These are phyloP conservation scores for Didymella arachidicola DNA, from an alignment of 2,329 filamentous ascomycete species.

Conservation along the genomic window DNA sequence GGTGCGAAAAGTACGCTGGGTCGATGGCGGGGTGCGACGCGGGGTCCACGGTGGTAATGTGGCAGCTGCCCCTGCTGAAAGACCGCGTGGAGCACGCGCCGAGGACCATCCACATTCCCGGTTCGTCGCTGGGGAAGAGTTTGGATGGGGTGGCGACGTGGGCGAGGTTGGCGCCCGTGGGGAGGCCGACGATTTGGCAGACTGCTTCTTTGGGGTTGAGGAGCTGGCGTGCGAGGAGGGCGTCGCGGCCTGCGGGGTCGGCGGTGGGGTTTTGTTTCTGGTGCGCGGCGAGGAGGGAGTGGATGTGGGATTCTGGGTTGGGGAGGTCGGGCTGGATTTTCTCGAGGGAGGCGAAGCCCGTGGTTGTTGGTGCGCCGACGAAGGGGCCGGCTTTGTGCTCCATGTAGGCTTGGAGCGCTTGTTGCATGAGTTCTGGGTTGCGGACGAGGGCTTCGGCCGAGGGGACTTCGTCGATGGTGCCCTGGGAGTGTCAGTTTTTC, in stretches of 20 bases:
- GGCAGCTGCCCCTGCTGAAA: conserved; percentile 54
- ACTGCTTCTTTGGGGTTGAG: conserved; percentile 37
- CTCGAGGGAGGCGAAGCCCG: conserved; percentile 35
- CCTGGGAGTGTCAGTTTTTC: conserved; percentile 12
- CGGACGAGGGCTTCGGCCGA: conserved; percentile 36
- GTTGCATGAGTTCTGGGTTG: conserved; percentile 35
- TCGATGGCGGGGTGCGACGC: conserved; percentile 52
- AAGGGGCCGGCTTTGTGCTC: conserved; percentile 41
- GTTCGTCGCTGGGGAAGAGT: conserved; percentile 25
- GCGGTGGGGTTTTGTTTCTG: conserved; percentile 29
- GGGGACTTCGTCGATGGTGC: conserved; percentile 39
- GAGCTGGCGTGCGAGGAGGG: conserved; percentile 34
- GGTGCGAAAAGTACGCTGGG: conserved; percentile 54
- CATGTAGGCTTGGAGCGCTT: conserved; percentile 40
- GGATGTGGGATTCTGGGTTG: conserved; percentile 32
- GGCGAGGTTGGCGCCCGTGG: conserved; percentile 24
- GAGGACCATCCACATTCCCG: conserved; percentile 35
- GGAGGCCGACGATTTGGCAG: conserved; percentile 31
- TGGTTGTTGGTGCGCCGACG: conserved; percentile 33
- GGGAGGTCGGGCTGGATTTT: conserved; percentile 31
- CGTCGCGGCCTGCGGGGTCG: conserved; percentile 36
- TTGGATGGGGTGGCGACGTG: conserved; percentile 17
- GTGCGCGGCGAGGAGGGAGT: conserved; percentile 28
- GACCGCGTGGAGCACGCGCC: conserved; percentile 37
- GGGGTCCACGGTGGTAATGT: conserved; percentile 51